These are phyloP conservation scores for Acer negundo DNA, from an alignment of 345 rosid species.

Conservation along the genomic window DNA sequence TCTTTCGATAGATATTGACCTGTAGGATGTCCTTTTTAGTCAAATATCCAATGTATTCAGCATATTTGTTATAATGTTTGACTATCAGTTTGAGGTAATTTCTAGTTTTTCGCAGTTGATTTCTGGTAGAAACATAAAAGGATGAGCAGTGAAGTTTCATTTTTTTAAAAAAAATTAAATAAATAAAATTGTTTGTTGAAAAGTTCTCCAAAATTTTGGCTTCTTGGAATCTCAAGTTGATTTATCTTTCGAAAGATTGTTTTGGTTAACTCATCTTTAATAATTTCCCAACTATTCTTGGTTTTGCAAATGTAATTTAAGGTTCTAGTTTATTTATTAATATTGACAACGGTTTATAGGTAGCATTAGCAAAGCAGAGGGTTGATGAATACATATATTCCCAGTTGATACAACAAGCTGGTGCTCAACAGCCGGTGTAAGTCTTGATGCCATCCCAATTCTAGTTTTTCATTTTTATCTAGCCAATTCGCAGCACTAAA, in stretches of 20 bases:
- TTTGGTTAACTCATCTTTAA: no score
- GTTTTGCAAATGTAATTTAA: not conserved
- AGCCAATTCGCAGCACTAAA: not conserved
- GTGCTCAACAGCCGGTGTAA: constrained; percentile 34
- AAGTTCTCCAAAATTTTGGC: no score
- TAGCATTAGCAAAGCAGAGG: constrained; percentile 68
- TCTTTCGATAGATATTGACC: not conserved
- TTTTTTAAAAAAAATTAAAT: no score
- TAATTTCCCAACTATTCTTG: not conserved
- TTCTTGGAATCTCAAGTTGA: not conserved
- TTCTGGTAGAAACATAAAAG: no score
- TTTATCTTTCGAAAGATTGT: not conserved
- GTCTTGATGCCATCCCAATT: not conserved
- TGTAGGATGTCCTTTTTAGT: no score
- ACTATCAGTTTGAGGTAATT: not conserved
- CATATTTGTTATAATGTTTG: not conserved
- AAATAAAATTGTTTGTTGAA: not conserved
- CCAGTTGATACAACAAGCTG: constrained; percentile 51
- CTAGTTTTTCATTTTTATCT: not conserved
- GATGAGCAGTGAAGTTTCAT: no score
- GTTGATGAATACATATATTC: constrained; percentile 70
- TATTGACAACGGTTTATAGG: constrained; percentile 31
- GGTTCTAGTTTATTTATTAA: not conserved
- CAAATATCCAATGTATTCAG: not conserved
- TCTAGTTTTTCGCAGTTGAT: not conserved